These are phyloP conservation scores for Paspalum notatum DNA, from an alignment of 176 grass and related monocot genomes.

Conservation along the genomic window DNA sequence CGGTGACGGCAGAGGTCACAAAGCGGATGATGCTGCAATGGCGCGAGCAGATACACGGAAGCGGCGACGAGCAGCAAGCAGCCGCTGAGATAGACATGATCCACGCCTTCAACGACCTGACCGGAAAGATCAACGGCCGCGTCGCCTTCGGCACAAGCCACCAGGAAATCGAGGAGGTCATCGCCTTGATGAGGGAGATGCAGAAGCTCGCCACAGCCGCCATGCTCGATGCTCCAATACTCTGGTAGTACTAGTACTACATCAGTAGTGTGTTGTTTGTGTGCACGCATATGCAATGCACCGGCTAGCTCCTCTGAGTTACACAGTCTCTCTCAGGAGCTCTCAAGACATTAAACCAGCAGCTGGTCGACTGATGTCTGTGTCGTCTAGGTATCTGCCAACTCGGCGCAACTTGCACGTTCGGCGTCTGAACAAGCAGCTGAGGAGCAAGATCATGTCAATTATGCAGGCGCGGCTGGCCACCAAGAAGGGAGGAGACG, in stretches of 20 bases:
- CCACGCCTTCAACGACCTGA: conserved; percentile 50
- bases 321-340: too few relatives aligned
- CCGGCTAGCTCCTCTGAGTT: neutral
- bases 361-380: neutral
- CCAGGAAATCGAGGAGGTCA: conserved; percentile 28
- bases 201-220: conserved; percentile 30
- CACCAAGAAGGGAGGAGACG: neutral
- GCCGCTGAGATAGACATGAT: conserved; percentile 43
- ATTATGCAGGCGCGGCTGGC: conserved; percentile 31
- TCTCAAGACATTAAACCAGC: neutral
- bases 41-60: neutral
- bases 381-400: conserved; percentile 39
- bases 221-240: conserved; percentile 35
- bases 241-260: too few relatives aligned
- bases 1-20: conserved; percentile 37
- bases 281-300: neutral
- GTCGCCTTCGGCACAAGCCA: conserved; percentile 42
- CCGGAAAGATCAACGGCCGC: conserved; percentile 37
- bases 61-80: neutral
- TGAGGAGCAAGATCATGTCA: conserved; percentile 23
- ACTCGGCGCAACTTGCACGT: conserved; percentile 26
- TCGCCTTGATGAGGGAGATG: conserved; percentile 21
- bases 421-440: conserved; percentile 29
- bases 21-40: conserved; percentile 17
- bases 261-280: too few relatives aligned